These are phyloP conservation scores for Backusella parvicylindrica DNA, from an alignment of 192 early-diverging fungal species.

Conservation along the genomic window DNA sequence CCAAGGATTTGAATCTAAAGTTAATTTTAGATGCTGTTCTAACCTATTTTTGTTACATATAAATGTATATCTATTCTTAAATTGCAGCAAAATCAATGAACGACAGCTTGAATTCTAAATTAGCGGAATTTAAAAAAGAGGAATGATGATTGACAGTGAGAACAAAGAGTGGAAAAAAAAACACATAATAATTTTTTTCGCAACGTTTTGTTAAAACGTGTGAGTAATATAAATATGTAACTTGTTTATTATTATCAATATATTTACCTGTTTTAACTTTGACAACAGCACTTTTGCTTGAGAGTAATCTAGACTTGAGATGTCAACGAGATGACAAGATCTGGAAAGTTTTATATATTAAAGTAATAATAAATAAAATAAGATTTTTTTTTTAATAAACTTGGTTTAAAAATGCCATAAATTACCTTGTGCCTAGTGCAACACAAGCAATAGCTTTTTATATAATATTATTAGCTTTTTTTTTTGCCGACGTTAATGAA, in stretches of 20 bases:
- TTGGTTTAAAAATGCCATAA: not conserved
- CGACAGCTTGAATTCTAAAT: not conserved
- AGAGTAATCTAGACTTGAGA: slow-evolving; percentile 1
- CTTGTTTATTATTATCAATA: not conserved
- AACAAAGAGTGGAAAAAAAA: not conserved
- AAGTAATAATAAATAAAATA: not conserved
- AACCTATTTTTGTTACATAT: slow-evolving; percentile 13
- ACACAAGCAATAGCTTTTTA: slow-evolving; percentile 22
- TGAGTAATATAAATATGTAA: not conserved
- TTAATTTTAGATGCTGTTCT: slow-evolving; percentile 9
- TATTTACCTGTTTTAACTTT: not conserved
- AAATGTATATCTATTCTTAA: slow-evolving; percentile 27
- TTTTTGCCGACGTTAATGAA: not conserved
- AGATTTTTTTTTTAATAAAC: not conserved
- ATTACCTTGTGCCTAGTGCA: slow-evolving; percentile 21
- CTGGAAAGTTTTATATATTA: not conserved
- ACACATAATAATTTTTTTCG: not conserved
- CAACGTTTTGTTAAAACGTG: not conserved
- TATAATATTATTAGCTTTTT: not conserved
- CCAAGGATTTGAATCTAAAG: not conserved
- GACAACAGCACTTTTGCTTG: not conserved
- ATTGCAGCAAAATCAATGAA: slow-evolving; percentile 17
- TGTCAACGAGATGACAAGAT: slow-evolving; percentile 12
- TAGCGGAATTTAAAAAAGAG: not conserved
- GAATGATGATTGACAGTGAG: not conserved